Evolutionary conservation across 1,139 yeast genomes (phyloP).

Genomic region (Taphrina wiesneri): DNA sequence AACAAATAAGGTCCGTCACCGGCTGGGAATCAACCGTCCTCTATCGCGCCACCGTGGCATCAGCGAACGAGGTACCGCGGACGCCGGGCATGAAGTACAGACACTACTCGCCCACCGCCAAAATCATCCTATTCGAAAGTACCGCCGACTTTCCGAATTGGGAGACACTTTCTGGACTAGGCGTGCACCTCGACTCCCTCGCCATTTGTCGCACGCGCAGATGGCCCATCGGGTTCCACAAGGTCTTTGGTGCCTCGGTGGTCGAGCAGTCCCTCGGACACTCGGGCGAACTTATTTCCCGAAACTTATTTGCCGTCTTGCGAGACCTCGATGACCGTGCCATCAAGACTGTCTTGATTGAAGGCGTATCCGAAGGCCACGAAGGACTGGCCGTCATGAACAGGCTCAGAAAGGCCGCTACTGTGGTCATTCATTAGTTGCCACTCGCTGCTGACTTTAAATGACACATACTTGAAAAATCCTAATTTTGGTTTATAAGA

Average conservation of each 20-base stretch:
- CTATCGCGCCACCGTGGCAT: constrained; percentile 36
- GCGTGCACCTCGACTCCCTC: constrained; percentile 42
- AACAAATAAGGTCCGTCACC: constrained; percentile 64
- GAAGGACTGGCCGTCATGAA: constrained; percentile 96
- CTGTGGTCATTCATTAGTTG: constrained; percentile 48
- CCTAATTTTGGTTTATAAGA: too few relatives aligned
- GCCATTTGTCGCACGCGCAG: constrained; percentile 53
- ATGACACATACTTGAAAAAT: too few relatives aligned
- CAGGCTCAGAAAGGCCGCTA: constrained; percentile 81
- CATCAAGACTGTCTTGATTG: constrained; percentile 68
- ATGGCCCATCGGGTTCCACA: constrained; percentile 32
- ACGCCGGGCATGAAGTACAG: constrained; percentile 98
- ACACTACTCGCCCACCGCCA: constrained; percentile 90
- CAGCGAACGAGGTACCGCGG: constrained; percentile 64
- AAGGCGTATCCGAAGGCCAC: constrained; percentile 65
- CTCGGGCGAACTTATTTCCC: constrained; percentile 63
- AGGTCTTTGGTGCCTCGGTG: neutral
- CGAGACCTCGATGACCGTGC: constrained; percentile 65
- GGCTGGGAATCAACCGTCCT: constrained; percentile 67
- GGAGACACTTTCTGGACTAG: constrained; percentile 23
- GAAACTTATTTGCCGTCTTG: constrained; percentile 67
- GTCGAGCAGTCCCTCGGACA: constrained; percentile 10
- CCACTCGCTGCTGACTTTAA: too few relatives aligned
- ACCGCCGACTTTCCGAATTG: constrained; percentile 39
- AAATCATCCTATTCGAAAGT: constrained; percentile 64